Evolutionary conservation across 176 grass and related monocot genomes (phyloP).

Genomic region (Zizania latifolia): DNA sequence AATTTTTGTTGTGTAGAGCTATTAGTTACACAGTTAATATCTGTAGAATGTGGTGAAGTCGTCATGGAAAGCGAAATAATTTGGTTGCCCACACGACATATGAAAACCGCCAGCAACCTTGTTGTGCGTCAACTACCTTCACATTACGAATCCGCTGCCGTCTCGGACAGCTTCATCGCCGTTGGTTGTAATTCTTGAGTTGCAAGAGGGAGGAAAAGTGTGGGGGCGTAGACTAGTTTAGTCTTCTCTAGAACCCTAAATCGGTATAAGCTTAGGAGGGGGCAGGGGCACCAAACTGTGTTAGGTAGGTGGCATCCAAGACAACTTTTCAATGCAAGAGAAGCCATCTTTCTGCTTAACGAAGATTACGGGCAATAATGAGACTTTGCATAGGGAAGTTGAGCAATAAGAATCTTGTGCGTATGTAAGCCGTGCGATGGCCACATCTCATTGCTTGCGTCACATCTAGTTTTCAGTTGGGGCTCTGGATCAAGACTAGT

Average conservation of each 20-base stretch:
- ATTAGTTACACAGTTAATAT: background rate
- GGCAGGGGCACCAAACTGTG: background rate
- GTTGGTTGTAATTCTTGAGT: background rate
- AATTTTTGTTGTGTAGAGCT: background rate
- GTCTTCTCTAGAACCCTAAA: background rate
- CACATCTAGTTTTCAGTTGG: background rate
- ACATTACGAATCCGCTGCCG: background rate
- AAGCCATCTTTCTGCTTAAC: constrained; percentile 34
- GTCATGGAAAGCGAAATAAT: background rate
- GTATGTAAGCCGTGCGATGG: background rate
- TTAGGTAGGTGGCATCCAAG: constrained; percentile 17
- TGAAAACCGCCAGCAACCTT: constrained; percentile 2
- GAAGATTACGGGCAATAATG: background rate
- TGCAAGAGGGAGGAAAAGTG: constrained; percentile 3
- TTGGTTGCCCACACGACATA: constrained; percentile 14
- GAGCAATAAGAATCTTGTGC: constrained; percentile 25
- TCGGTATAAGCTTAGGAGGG: background rate
- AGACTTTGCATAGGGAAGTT: background rate
- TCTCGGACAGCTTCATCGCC: background rate
- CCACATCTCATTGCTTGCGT: constrained; percentile 6
- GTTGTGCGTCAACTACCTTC: constrained; percentile 27
- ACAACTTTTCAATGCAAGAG: background rate
- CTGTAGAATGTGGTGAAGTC: background rate
- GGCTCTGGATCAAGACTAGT: background rate
- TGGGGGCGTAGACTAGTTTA: constrained; percentile 5